Evolutionary conservation across 208 protist genomes (phyloP).

Genomic region (Trichomonas tenax): DNA sequence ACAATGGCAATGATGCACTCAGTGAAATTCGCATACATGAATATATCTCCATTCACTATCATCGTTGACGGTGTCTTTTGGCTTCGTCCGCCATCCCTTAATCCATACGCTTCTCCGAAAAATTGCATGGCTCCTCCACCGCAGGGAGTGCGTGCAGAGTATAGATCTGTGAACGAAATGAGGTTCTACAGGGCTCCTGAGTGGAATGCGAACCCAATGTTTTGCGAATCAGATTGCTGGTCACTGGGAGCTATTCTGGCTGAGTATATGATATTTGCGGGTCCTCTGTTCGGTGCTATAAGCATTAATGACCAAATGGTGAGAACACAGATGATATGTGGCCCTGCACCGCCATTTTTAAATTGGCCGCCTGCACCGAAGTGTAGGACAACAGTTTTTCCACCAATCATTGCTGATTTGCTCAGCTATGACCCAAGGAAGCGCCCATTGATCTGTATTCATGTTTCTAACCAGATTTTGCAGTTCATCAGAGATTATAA

Average conservation of each 20-base stretch:
- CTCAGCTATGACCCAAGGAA: background rate
- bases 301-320: background rate
- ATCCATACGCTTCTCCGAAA: background rate
- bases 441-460: background rate
- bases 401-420: background rate
- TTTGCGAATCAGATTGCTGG: background rate
- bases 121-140: background rate
- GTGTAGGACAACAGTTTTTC: background rate
- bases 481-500: background rate
- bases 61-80: background rate
- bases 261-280: background rate
- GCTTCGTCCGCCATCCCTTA: background rate
- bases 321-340: background rate
- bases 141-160: background rate
- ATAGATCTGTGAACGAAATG: background rate
- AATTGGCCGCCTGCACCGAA: background rate
- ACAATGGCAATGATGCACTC: background rate
- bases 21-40: background rate
- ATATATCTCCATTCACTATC: conserved; percentile 5
- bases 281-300: background rate
- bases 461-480: background rate
- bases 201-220: background rate
- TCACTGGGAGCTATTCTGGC: background rate
- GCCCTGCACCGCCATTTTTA: background rate
- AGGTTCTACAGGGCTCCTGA: background rate